These are phyloP conservation scores for Exophiala sideris DNA, from an alignment of 2,329 filamentous ascomycete species.

Conservation along the genomic window DNA sequence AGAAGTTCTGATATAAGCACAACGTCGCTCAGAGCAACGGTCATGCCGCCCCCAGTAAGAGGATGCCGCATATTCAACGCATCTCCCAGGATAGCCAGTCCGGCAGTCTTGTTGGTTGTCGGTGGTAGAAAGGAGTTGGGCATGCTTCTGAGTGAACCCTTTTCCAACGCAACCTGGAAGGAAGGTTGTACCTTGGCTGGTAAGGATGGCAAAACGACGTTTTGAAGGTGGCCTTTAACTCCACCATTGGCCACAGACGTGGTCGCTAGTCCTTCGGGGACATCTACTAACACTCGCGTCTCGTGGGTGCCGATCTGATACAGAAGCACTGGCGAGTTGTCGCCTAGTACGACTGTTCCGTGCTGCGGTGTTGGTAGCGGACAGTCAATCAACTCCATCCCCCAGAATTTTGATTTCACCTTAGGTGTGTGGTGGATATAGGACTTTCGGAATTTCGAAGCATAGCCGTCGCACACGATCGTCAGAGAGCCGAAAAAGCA, in stretches of 20 bases:
- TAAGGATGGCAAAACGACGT: constrained; percentile 74
- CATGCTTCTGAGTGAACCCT: constrained; percentile 81
- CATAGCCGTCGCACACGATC: constrained; percentile 87
- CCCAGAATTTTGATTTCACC: constrained; percentile 86
- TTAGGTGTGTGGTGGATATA: constrained; percentile 65
- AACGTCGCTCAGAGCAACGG: constrained; percentile 91
- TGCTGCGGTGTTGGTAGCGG: constrained; percentile 70
- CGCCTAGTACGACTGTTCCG: constrained; percentile 83
- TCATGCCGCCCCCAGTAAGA: constrained; percentile 96
- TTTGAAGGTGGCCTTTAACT: constrained; percentile 77
- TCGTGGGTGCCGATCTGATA: constrained; percentile 97
- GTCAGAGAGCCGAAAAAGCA: constrained; percentile 87
- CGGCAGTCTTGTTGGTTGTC: constrained; percentile 65
- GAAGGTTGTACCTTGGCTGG: constrained; percentile 68
- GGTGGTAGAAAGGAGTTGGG: constrained; percentile 93
- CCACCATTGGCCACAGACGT: constrained; percentile 74
- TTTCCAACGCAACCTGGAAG: constrained; percentile 72
- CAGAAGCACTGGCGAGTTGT: constrained; percentile 74
- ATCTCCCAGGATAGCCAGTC: constrained; percentile 81
- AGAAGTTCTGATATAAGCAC: constrained; percentile 73
- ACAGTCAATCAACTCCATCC: constrained; percentile 85
- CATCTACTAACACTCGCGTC: constrained; percentile 84
- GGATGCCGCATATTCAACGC: constrained; percentile 99
- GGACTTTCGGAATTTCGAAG: constrained; percentile 83
- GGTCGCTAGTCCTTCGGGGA: constrained; percentile 72